These are phyloP conservation scores for Cyclaneusma minus DNA, from an alignment of 2,329 filamentous ascomycete genomes.

Conservation along the genomic window DNA sequence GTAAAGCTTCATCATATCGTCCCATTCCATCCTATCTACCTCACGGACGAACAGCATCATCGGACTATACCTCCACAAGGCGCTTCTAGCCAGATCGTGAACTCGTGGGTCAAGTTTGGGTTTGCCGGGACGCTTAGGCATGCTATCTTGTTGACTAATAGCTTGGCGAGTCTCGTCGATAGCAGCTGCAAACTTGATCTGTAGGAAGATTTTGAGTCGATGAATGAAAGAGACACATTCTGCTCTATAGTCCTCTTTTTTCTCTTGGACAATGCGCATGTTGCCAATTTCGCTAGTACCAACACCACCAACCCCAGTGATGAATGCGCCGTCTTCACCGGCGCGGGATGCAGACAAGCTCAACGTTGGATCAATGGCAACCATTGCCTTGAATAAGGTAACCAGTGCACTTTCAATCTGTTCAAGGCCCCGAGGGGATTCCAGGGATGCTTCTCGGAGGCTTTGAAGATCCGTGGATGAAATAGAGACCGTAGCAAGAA, in stretches of 20 bases:
- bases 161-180: conserved; percentile 54
- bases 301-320: conserved; percentile 24
- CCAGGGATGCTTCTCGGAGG: conserved; percentile 57
- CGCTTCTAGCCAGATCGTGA: conserved; percentile 54
- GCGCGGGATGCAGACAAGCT: conserved; percentile 26
- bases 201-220: conserved; percentile 69
- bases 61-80: conserved; percentile 78
- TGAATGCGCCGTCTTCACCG: conserved; percentile 20
- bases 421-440: conserved; percentile 52
- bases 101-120: conserved; percentile 54
- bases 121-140: conserved; percentile 29
- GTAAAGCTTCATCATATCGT: conserved; percentile 63
- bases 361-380: conserved; percentile 78
- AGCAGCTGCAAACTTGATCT: conserved; percentile 61
- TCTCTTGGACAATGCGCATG: conserved; percentile 90
- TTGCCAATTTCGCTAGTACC: conserved; percentile 43
- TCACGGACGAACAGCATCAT: conserved; percentile 80
- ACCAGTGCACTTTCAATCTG: conserved; percentile 66
- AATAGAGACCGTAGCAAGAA: conserved; percentile 87
- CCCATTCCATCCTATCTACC: conserved; percentile 70
- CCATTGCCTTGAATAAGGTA: conserved; percentile 79
- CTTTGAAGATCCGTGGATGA: conserved; percentile 60
- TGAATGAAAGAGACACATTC: conserved; percentile 66
- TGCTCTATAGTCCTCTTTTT: conserved; percentile 73
- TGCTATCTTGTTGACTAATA: conserved; percentile 35